Evolutionary conservation across 441 rosid genomes (phyloP), one percentile per base, ranked within the genome.

Genomic region (Mallotus japonicus): DNA sequence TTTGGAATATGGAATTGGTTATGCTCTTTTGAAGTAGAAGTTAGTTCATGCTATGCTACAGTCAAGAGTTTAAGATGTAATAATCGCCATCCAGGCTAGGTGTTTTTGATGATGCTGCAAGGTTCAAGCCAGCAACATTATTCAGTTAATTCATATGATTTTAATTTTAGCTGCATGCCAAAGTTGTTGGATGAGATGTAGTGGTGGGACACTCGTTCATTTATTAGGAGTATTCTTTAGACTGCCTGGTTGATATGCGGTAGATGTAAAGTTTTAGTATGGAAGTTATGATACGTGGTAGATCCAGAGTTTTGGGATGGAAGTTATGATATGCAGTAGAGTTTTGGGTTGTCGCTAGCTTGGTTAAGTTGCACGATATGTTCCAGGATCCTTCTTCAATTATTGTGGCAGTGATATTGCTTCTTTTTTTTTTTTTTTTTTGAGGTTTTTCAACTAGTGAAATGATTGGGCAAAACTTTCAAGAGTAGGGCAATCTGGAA

Each of bases 21-120:
- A n/a, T 12, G 16, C 44, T 68, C 63, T 62, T 61, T 0, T 61
- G 68, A 55, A 55, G 28, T 55, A 55, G 54, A 62, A 44, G 68
- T 61, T 5, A 50, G 67, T 53, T 13, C 44, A 1, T n/a, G 49
- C 19, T 40, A 19, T 51, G 49, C 10, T 75, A 16, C 14, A 40
- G 62, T 62, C 51, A 46, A 2, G 32, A 2, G 32, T 3, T 22
- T 75, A 7, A 56, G 70, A 37, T 55, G 50, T 44, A 47, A 47
- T 57, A 37, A 54, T 70, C 42, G 47, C 19, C 55, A n/a, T 20
- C 34, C 0, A 32, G 56, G 58, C 3, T 75, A 54, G 47, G 4
- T 6, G 6, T 11, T 61, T 28, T 44, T 47, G 64, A 19, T 47
- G 11, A 53, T 75, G 62, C 34, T 58, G 59, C 42, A 40, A 60